Base-by-base conservation (phyloP, 2,329 filamentous ascomycete species). In the Fusarium cyanostomum region DNA sequence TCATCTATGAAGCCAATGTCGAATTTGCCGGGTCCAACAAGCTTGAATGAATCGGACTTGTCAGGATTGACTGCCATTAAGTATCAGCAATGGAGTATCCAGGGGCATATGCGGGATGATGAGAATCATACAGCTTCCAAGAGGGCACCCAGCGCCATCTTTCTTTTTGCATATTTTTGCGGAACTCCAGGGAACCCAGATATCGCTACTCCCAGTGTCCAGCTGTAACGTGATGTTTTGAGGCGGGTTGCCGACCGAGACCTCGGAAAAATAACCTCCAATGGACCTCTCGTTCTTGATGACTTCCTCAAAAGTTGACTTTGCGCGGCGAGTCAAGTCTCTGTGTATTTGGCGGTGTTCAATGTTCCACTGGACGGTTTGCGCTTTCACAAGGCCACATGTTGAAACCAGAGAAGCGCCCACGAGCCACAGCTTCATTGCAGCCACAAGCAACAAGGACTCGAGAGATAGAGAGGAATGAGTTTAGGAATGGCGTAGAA, bases 131-230 rank as follows among this genome's bases (percentile, higher is more conserved):
- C 82, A 85, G 55, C 75, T 78, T 59, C 83, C 82, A 37, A 80
- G 68, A 13, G 71, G 70, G 58, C 81, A 83, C 8, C 78, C 78
- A 8, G 58, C 59, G 10, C 35, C 48, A 15, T 61, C 46, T 7
- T 57, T 59, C 8, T 66, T 58, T 13, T 73, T 56, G 70, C 83
- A 86, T 11, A 82, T 77, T 30, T 58, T 59, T 2, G 80, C 74
- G 6, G 52, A 44, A 56, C 67, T 72, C 38, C 74, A 73, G 12
- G 82, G 81, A 34, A 89, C 80, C 87, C 87, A 89, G 18, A 86
- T 81, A 74, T 90, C 87, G 59, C 85, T 88, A 68, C 85, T 88
- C 37, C 86, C 87, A 1, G 87, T 89, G 73, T 89, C 87, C 39
- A 89, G 78, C 71, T 88, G 85, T 49, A 89, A 74, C 2, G 80